These are phyloP conservation scores for Chaetomium sp. DNA, from an alignment of 2,329 filamentous ascomycete genomes.

Conservation along the genomic window DNA sequence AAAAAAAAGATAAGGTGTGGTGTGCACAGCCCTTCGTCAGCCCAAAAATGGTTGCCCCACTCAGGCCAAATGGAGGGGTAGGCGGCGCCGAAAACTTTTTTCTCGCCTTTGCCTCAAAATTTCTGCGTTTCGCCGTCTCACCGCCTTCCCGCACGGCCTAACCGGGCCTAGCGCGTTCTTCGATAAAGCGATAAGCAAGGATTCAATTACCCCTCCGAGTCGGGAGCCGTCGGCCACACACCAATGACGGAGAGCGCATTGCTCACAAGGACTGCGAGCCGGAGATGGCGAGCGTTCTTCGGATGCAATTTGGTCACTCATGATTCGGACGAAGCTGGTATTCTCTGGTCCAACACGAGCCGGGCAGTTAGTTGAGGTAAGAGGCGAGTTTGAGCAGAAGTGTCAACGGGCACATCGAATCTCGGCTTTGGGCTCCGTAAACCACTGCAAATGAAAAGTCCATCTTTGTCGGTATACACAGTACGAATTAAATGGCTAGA, in stretches of 20 bases:
- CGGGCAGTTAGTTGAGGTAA: no score
- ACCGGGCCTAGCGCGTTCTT: constrained; percentile 7
- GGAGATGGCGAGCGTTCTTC: not conserved
- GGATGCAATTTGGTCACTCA: constrained; percentile 6
- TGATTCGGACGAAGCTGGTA: not conserved
- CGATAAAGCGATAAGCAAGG: constrained; percentile 20
- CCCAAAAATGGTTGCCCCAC: constrained; percentile 7
- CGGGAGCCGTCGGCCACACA: not conserved
- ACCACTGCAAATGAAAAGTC: no score
- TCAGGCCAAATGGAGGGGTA: constrained; percentile 29
- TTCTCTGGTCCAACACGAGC: not conserved
- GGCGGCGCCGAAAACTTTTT: constrained; percentile 33
- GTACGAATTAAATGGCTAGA: no score
- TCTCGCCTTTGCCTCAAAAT: constrained; percentile 26
- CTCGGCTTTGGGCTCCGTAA: no score
- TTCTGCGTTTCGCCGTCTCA: constrained; percentile 21
- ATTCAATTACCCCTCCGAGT: constrained; percentile 4
- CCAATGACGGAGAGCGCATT: constrained; percentile 9
- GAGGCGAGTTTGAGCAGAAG: no score
- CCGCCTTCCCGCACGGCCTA: constrained; percentile 13
- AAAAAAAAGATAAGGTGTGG: constrained; percentile 32
- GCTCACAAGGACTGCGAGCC: not conserved
- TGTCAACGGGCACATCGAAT: no score
- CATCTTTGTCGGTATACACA: not conserved
- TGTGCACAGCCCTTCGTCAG: constrained; percentile 25